Evolutionary conservation across 2,329 filamentous ascomycete species (phyloP).

Genomic region (Trichoderma arundinaceum): DNA sequence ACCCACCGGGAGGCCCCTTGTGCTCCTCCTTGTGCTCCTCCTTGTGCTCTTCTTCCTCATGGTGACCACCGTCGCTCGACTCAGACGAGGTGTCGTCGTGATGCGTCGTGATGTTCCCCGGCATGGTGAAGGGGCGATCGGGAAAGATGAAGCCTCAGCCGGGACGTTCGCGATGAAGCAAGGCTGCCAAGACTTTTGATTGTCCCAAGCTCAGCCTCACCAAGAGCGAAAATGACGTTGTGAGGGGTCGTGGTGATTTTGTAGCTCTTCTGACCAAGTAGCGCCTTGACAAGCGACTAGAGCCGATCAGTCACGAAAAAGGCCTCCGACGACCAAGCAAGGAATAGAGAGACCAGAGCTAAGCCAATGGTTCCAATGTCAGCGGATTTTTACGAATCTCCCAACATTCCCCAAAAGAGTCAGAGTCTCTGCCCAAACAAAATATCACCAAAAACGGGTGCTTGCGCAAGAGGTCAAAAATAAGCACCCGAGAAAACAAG

Average conservation of each 20-base stretch:
- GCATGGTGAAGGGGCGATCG: not conserved
- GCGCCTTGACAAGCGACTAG: too few relatives aligned
- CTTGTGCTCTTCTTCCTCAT: slow-evolving; percentile 37
- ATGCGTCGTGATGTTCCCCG: slow-evolving; percentile 18
- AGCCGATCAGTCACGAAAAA: too few relatives aligned
- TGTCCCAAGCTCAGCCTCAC: slow-evolving; percentile 16
- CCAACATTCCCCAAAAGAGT: too few relatives aligned
- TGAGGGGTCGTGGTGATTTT: slow-evolving; percentile 27
- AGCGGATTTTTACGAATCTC: too few relatives aligned
- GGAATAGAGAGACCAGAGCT: too few relatives aligned
- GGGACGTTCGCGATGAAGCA: not conserved
- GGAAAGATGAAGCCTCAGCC: not conserved
- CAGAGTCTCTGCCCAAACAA: too few relatives aligned
- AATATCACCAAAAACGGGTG: too few relatives aligned
- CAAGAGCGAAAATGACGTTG: slow-evolving; percentile 15
- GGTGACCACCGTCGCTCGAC: slow-evolving; percentile 16
- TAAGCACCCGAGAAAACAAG: not conserved
- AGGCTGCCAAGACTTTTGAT: slow-evolving; percentile 26
- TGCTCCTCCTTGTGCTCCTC: slow-evolving; percentile 37
- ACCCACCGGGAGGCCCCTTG: slow-evolving; percentile 71
- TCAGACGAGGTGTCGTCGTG: slow-evolving; percentile 25
- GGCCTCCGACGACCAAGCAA: too few relatives aligned
- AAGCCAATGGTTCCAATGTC: too few relatives aligned
- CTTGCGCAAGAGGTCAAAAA: too few relatives aligned
- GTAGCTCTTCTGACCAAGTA: not conserved